Evolutionary conservation across 352 stramenopile genomes (phyloP), one percentile per base, ranked within the genome.

Genomic region (Pythium phragmitis): DNA sequence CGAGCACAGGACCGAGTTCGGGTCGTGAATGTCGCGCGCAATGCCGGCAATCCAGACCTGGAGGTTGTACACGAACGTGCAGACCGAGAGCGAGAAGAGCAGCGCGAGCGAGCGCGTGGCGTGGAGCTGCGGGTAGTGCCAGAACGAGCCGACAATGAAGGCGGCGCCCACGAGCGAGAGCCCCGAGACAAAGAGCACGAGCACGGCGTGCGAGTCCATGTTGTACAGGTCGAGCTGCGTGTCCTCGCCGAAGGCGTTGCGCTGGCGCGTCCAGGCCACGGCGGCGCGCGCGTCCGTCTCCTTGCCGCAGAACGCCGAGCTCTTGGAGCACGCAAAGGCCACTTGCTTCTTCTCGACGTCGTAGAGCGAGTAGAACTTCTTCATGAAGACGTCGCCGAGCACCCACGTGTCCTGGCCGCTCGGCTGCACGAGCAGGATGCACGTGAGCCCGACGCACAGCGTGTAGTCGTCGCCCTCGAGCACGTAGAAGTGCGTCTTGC

Each of bases 301-400:
- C 26, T 79, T 55, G 30, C 83, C 83, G 57, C 83, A 92, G 2
- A 79, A 50, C 17, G 55, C 60, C 59, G 81, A 87, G 48, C 74
- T 53, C 2, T 70, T 54, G 1, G 80, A 49, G 39, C 85, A 93
- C 16, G 91, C 89, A 60, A 98, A 95, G 7, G 85, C 89, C 45
- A 97, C 73, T 48, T 86, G 82, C 63, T 94, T 89, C 42, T 88
- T 86, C 52, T 84, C 60, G 17, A 93, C 91, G 72, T 98, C 87
- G 66, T 98, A 98, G 16, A 98, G 75, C 50, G 88, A 94, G 79
- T 97, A 97, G 69, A 97, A 98, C 69, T 97, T 97, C 64, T 97
- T 92, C 86, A 98, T 97, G 69, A 98, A 98, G 16, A 98, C 88
- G 52, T 98, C 95, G 23, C 95, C 97, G 30, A 99, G 87, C 69